phyloP scores from a whole-genome alignment of 495 filamentous ascomycete genomes.

The Trichocladium uniseriatum region DNA sequence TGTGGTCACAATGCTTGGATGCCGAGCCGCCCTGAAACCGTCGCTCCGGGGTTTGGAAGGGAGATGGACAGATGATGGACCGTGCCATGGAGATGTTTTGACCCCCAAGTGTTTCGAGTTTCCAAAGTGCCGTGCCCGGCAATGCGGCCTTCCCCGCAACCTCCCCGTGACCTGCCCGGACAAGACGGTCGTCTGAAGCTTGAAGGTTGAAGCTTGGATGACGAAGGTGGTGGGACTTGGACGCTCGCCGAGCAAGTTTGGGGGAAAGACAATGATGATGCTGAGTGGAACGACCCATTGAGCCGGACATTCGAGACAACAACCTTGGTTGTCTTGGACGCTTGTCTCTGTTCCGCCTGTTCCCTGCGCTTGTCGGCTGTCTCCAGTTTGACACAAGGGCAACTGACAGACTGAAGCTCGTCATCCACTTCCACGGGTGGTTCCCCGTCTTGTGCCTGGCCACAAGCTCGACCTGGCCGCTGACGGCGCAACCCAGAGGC shows the following conservation, averaged over 20 bases:
- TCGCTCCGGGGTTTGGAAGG: background rate
- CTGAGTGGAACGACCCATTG: background rate
- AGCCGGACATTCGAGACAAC: background rate
- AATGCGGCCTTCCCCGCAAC: too few species aligned
- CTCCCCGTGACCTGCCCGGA: too few species aligned
- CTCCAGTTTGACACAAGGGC: too few species aligned
- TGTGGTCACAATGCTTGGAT: background rate
- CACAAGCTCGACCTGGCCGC: background rate
- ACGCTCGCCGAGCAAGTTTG: background rate
- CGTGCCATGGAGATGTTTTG: too few species aligned
- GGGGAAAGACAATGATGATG: background rate
- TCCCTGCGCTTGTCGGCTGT: background rate
- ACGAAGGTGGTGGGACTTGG: background rate
- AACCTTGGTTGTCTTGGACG: background rate
- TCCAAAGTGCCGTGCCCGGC: background rate
- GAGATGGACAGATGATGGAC: background rate
- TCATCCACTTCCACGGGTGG: background rate
- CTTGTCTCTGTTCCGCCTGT: background rate
- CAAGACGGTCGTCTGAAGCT: conserved; percentile 9
- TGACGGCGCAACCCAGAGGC: conserved; percentile 3
- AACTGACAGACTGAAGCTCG: too few species aligned
- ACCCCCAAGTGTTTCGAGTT: too few species aligned
- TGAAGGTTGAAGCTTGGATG: too few species aligned
- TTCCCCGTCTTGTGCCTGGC: background rate
- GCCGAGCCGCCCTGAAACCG: conserved; percentile 6